Conservation (phyloP, 768 basidiomycete species). For the Vararia minispora region DNA sequence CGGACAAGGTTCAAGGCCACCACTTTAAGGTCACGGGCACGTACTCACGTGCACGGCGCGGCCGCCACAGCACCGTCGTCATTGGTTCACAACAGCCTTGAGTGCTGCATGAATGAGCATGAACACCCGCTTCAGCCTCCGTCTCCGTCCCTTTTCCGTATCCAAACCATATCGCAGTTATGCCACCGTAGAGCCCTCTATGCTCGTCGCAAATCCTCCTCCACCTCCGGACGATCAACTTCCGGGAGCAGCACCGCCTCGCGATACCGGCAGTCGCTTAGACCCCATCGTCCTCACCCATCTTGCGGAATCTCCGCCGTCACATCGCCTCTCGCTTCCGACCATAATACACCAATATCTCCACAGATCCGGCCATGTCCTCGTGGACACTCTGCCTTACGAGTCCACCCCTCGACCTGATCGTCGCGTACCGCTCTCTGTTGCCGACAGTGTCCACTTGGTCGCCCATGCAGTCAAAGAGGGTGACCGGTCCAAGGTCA, state of each 20-base stretch:
- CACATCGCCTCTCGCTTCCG: conserved; percentile 11
- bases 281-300: conserved; percentile 8
- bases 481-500: conserved; percentile 30
- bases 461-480: conserved; percentile 40
- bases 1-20: no score
- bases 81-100: no score
- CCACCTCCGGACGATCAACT: not conserved
- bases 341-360: conserved; percentile 34
- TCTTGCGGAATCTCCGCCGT: conserved; percentile 2
- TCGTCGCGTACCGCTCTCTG: conserved; percentile 21
- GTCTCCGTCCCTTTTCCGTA: no score
- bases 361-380: conserved; percentile 29
- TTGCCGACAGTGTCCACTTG: conserved; percentile 25
- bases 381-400: conserved; percentile 33
- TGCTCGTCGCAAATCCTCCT: not conserved
- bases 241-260: no score
- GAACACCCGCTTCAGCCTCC: no score
- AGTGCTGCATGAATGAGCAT: no score
- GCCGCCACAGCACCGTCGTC: no score
- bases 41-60: no score
- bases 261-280: not conserved
- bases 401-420: conserved; percentile 33
- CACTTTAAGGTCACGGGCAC: no score
- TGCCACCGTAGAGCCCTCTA: not conserved
- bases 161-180: no score